These are phyloP conservation scores for Sclerotinia glacialis DNA, from an alignment of 2,329 filamentous ascomycete genomes.

Conservation along the genomic window DNA sequence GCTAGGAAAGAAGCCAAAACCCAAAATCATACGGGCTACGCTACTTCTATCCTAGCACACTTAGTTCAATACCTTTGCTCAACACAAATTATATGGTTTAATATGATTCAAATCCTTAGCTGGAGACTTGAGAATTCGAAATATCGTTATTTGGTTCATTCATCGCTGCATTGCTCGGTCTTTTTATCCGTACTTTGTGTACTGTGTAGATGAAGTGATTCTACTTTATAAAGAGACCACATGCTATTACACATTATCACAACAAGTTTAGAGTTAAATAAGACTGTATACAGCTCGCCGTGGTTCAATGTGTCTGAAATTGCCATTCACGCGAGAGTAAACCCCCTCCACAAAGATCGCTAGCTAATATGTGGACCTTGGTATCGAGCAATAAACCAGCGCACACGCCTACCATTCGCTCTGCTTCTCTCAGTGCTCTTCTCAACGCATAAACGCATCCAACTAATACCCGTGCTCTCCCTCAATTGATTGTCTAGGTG, in stretches of 20 bases:
- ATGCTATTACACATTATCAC: background rate
- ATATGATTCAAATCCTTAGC: too few species aligned
- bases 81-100: too few species aligned
- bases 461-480: background rate
- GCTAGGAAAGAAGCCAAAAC: too few species aligned
- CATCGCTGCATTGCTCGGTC: too few species aligned
- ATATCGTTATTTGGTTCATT: too few species aligned
- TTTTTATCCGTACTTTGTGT: too few species aligned
- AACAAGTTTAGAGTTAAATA: background rate
- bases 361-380: conserved; percentile 13
- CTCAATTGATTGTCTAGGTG: background rate
- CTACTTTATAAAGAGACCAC: too few species aligned
- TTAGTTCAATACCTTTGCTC: too few species aligned
- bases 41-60: too few species aligned
- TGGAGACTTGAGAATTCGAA: too few species aligned
- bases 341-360: background rate
- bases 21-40: too few species aligned
- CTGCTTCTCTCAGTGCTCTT: background rate
- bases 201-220: too few species aligned
- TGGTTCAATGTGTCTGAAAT: conserved; percentile 3
- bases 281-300: background rate
- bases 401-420: conserved; percentile 3
- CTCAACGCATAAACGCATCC: conserved; percentile 7
- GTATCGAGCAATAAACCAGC: background rate
- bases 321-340: background rate